Conservation (phyloP, 257 asterid genomes). For the Solanum bulbocastanum region DNA sequence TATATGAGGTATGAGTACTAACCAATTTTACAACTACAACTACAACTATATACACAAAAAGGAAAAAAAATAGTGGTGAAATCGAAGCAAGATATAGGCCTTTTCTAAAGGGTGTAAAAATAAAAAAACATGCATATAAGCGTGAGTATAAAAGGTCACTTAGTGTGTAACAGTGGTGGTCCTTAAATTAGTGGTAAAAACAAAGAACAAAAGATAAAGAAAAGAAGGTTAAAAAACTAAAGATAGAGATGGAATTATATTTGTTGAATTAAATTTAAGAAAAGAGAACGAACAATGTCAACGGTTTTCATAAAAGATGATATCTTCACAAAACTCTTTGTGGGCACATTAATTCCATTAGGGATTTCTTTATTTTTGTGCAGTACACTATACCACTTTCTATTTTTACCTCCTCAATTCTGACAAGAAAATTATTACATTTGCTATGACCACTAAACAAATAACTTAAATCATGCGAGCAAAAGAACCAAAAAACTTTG, state of each 20-base stretch:
- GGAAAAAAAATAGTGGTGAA: background rate
- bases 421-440: background rate
- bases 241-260: background rate
- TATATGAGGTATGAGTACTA: background rate
- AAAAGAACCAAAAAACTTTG: background rate
- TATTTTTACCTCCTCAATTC: conserved; percentile 1
- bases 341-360: conserved; percentile 7
- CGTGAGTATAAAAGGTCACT: conserved; percentile 35
- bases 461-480: background rate
- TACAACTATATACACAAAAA: background rate
- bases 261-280: background rate
- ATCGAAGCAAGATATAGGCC: conserved; percentile 17
- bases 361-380: conserved; percentile 30
- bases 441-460: background rate
- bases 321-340: background rate
- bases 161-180: conserved; percentile 57
- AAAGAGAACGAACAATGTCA: conserved; percentile 36
- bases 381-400: conserved; percentile 7
- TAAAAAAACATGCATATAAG: conserved; percentile 14
- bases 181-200: conserved; percentile 26
- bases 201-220: conserved; percentile 10
- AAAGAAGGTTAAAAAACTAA: background rate
- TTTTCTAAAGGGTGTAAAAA: conserved; percentile 19
- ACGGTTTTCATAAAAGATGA: conserved; percentile 35
- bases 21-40: background rate